These are phyloP conservation scores for Jaltomata sinuosa DNA, from an alignment of 257 asterid genomes.

Conservation along the genomic window DNA sequence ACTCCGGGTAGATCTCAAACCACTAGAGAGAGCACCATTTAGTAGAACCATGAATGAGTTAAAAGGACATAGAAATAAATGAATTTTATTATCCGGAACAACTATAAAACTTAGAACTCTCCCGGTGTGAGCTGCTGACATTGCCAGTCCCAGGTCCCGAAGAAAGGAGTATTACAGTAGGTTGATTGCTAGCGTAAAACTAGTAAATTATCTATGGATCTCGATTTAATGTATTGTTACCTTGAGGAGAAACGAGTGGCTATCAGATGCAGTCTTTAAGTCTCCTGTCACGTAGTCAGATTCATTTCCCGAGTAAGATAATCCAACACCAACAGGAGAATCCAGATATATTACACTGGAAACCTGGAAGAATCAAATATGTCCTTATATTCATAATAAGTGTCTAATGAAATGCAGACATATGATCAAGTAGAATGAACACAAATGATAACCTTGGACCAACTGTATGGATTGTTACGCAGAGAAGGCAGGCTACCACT, in stretches of 20 bases:
- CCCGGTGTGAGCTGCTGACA: not conserved
- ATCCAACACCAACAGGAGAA: constrained; percentile 95
- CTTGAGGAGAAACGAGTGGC: constrained; percentile 82
- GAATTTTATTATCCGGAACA: not conserved
- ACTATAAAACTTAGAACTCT: not conserved
- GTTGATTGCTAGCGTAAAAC: not conserved
- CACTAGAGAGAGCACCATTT: constrained; percentile 44
- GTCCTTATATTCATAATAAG: not conserved
- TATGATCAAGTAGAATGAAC: not conserved
- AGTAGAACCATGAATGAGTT: not conserved
- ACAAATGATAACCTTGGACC: constrained; percentile 74
- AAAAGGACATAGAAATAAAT: not conserved
- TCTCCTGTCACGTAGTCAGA: constrained; percentile 80
- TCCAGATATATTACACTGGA: constrained; percentile 73
- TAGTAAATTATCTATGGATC: not conserved
- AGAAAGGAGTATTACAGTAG: not conserved
- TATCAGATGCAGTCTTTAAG: constrained; percentile 69
- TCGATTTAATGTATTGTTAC: constrained; percentile 12
- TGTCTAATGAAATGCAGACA: not conserved
- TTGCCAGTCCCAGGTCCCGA: not conserved
- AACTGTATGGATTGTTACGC: constrained; percentile 83
- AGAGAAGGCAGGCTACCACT: constrained; percentile 54
- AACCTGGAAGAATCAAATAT: constrained; percentile 34
- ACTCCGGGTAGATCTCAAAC: constrained; percentile 89
- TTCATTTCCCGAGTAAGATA: constrained; percentile 55